Base-by-base conservation (phyloP, 768 basidiomycete genomes). In the Trametes cubensis region DNA sequence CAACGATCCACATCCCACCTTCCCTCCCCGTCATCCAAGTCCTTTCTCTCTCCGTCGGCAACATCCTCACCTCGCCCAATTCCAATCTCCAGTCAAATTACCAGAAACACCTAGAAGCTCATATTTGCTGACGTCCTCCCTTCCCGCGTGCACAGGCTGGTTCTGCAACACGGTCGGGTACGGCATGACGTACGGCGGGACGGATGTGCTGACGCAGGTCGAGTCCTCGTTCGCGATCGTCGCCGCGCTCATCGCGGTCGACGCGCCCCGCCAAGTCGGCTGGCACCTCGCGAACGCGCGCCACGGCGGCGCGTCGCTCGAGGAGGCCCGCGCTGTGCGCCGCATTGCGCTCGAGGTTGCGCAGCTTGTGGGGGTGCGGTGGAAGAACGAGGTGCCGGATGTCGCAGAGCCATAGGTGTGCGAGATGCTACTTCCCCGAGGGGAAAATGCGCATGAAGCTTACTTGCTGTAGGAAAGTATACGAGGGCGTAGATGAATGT, bases 201-300 rank as follows among this genome's bases (percentile, higher is more conserved):
- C 77, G 23, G 77, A 78, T 0, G 74, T 81, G 21, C 70, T 85
- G 8, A 78, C 82, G 0, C 73, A 77, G 2, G 67, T 81, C 42
- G 86, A 89, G 68, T 83, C 85, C 1, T 83, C 85, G 2, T 89
- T 81, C 68, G 76, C 80, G 15, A 72, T 88, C 65, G 81, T 87
- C n/a, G 79, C 86, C 14, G 81, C 85, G 0, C 78, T 88, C 48
- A 83, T 89, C 67, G 80, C 84, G 4, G 78, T 76, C 58, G 86
- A 89, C 68, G 81, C 85, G 38, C 85, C 87, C 0, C 81, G 77
- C 41, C 88, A 89, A 67, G 82, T 85, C 30, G 73, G 64, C n/a
- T 89, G 88, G 87, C 88, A 89, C 67, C 74, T 89, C 23, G 75
- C 77, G 14, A 83, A 83, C 17, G 85, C 87, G 3, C 75, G 77